phyloP scores from a whole-genome alignment of 495 filamentous ascomycete genomes.

The Pyrenula aspistea region DNA sequence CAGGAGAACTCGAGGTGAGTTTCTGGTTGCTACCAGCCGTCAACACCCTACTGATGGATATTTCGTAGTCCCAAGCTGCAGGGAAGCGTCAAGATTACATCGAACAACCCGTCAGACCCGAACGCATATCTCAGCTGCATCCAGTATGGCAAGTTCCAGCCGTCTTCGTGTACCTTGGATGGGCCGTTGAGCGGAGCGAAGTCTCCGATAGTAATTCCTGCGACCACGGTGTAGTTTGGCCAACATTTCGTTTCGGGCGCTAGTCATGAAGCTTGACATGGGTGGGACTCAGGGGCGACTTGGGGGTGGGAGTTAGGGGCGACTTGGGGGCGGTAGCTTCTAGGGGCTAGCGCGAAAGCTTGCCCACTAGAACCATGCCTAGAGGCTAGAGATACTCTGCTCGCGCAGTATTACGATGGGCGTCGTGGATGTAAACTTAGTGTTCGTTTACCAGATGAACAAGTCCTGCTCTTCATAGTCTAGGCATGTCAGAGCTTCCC shows the following conservation, averaged over 20 bases:
- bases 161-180: not conserved
- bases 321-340: not conserved
- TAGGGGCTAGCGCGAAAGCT: not conserved
- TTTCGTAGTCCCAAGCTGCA: not conserved
- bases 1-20: not conserved
- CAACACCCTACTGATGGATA: not conserved
- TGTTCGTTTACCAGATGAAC: no score
- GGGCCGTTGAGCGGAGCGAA: not conserved
- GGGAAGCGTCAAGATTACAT: not conserved
- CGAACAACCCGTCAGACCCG: not conserved
- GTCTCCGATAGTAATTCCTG: not conserved
- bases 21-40: not conserved
- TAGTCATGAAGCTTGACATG: not conserved
- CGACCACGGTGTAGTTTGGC: not conserved
- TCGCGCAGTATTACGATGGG: not conserved
- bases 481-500: no score
- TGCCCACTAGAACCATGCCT: not conserved
- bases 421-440: not conserved
- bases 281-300: not conserved
- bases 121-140: not conserved
- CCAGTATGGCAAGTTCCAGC: not conserved
- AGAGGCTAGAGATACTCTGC: not conserved
- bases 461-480: no score
- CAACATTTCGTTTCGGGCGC: not conserved
- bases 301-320: not conserved